These are phyloP conservation scores for Fusarium staphyleae DNA, from an alignment of 2,329 filamentous ascomycete species.

Conservation along the genomic window DNA sequence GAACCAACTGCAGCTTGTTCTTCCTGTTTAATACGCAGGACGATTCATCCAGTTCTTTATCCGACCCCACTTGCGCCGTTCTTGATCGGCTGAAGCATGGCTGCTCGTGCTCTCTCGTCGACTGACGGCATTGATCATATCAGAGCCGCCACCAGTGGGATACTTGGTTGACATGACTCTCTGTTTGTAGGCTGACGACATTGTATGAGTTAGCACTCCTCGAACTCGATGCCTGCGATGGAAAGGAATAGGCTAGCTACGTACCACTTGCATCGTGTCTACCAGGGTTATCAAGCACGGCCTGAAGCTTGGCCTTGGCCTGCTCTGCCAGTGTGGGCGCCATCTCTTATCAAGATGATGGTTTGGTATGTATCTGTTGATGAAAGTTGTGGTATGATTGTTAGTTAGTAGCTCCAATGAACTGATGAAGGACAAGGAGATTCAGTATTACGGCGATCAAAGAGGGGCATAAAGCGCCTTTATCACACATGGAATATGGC, in stretches of 20 bases:
- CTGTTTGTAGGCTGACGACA: slow-evolving; percentile 21
- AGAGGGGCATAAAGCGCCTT: slow-evolving; percentile 20
- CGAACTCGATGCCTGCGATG: too few species aligned
- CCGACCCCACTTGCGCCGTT: slow-evolving; percentile 28
- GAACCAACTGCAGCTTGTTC: too few species aligned
- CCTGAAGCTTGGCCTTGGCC: slow-evolving; percentile 31
- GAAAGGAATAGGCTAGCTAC: fast-evolving
- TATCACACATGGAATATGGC: neutral
- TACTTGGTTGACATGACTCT: slow-evolving; percentile 31
- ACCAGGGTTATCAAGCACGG: slow-evolving; percentile 25
- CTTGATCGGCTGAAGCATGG: slow-evolving; percentile 16
- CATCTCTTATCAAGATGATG: slow-evolving; percentile 3
- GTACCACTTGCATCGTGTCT: slow-evolving; percentile 26
- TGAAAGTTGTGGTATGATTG: neutral
- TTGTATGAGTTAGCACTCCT: neutral
- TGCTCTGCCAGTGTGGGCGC: slow-evolving; percentile 30
- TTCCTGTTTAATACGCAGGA: slow-evolving; percentile 20
- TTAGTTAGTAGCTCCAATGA: neutral
- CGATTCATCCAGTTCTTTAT: slow-evolving; percentile 31
- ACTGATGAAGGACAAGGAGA: neutral
- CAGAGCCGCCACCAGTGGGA: slow-evolving; percentile 16
- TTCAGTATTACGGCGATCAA: neutral
- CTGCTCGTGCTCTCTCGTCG: slow-evolving; percentile 28
- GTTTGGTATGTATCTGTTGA: neutral
- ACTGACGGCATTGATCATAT: slow-evolving; percentile 26